A percentile compares a stretch with the other conserved stretches of the same genome.
These are phyloP conservation scores for Pseudofabraea citricarpa DNA, from an alignment of 2,329 filamentous ascomycete genomes.

Conservation along the genomic window DNA sequence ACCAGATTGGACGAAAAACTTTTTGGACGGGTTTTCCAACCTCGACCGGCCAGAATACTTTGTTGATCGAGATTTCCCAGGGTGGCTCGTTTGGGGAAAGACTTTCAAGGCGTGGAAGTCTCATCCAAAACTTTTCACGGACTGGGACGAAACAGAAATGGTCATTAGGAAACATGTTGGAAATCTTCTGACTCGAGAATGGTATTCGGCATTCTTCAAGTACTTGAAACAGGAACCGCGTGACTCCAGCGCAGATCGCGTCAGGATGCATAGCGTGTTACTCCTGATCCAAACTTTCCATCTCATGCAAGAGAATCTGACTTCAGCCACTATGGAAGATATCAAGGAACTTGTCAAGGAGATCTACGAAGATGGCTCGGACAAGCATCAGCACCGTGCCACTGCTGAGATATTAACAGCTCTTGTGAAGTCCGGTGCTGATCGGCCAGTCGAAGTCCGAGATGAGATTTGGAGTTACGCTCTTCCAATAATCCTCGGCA, in stretches of 20 bases:
- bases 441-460: conserved; percentile 69
- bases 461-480: conserved; percentile 82
- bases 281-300: conserved; percentile 88
- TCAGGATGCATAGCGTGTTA: conserved; percentile 83
- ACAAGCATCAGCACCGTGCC: conserved; percentile 96
- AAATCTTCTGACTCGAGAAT: conserved; percentile 70
- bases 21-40: conserved; percentile 71
- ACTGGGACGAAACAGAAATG: conserved; percentile 77
- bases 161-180: conserved; percentile 75
- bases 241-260: conserved; percentile 75
- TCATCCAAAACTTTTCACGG: conserved; percentile 58
- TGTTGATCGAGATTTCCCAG: conserved; percentile 86
- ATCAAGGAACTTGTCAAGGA: conserved; percentile 74
- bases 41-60: conserved; percentile 75
- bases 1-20: conserved; percentile 71
- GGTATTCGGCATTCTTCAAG: conserved; percentile 83
- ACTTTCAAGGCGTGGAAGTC: conserved; percentile 75
- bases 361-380: conserved; percentile 86
- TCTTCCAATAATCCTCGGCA: conserved; percentile 78
- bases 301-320: conserved; percentile 75
- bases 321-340: conserved; percentile 77
- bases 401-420: conserved; percentile 91
- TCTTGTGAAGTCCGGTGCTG: conserved; percentile 73
- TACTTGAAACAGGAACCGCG: conserved; percentile 96
- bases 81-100: conserved; percentile 95